Conservation (phyloP, 306 rosid species). For the Acacia acuminata region DNA sequence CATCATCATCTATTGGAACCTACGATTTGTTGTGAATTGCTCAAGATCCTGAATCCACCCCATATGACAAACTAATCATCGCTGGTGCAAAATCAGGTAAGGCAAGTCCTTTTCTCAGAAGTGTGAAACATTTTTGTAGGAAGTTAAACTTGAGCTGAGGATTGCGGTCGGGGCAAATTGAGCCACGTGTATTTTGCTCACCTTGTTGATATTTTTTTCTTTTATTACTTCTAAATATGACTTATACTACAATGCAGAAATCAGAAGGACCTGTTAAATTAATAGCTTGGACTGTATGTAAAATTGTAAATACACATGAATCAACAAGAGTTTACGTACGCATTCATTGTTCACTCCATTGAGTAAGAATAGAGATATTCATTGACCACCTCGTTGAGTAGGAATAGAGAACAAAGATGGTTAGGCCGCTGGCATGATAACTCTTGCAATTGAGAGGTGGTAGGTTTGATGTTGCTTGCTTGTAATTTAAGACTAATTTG, state of each 20-base stretch:
- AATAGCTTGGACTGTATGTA: background rate
- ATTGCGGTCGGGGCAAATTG: conserved; percentile 13
- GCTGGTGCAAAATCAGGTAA: background rate
- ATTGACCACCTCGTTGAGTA: background rate
- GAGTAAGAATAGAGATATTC: background rate
- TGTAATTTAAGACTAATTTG: no score
- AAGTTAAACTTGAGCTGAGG: background rate
- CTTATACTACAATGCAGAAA: background rate
- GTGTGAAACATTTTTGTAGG: background rate
- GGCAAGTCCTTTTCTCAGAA: conserved; percentile 1
- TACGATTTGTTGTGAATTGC: background rate
- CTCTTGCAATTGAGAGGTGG: no score
- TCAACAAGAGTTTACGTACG: background rate
- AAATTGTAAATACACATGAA: background rate
- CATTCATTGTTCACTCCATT: background rate
- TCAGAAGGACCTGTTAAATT: background rate
- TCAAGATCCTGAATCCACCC: background rate
- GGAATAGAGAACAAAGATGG: background rate
- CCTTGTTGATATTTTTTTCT: background rate
- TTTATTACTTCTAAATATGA: background rate
- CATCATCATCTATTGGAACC: conserved; percentile 13
- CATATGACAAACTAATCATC: conserved; percentile 3
- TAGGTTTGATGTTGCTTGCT: no score
- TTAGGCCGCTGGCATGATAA: background rate
- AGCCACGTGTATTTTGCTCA: background rate